These are phyloP conservation scores for Xylaria sp. DNA, from an alignment of 495 filamentous ascomycete genomes.

Conservation along the genomic window DNA sequence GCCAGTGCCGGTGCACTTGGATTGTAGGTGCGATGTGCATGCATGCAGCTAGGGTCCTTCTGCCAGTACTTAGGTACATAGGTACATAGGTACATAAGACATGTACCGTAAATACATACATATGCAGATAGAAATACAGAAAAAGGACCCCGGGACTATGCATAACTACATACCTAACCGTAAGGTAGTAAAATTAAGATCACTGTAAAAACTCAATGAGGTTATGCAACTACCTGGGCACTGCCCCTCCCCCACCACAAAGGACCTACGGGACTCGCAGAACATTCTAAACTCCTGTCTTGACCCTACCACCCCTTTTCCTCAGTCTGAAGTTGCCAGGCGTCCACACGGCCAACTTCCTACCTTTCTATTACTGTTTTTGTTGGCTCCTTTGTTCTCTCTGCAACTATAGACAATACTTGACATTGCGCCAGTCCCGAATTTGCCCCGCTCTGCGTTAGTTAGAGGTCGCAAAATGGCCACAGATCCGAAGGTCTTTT, in stretches of 20 bases:
- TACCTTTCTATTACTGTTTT: conserved; percentile 6
- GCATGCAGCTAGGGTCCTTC: too few species aligned
- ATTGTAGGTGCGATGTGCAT: not conserved
- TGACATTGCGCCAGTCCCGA: not conserved
- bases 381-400: not conserved
- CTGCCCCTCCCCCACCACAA: conserved; percentile 30
- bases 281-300: conserved; percentile 24
- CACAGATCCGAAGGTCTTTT: conserved; percentile 71
- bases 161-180: not conserved
- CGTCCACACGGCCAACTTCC: not conserved
- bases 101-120: not conserved
- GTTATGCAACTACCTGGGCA: conserved; percentile 14
- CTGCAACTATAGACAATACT: not conserved
- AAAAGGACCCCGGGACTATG: not conserved
- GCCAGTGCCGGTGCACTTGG: too few species aligned
- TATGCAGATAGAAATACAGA: not conserved
- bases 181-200: not conserved
- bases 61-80: too few species aligned
- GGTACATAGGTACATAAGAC: too few species aligned
- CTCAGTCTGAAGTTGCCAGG: not conserved
- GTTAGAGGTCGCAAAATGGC: conserved; percentile 47
- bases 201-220: too few species aligned
- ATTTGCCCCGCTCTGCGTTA: not conserved
- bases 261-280: not conserved
- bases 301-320: conserved; percentile 15